Evolutionary conservation across 495 filamentous ascomycete species (phyloP).

Genomic region (Acidomyces sp.): DNA sequence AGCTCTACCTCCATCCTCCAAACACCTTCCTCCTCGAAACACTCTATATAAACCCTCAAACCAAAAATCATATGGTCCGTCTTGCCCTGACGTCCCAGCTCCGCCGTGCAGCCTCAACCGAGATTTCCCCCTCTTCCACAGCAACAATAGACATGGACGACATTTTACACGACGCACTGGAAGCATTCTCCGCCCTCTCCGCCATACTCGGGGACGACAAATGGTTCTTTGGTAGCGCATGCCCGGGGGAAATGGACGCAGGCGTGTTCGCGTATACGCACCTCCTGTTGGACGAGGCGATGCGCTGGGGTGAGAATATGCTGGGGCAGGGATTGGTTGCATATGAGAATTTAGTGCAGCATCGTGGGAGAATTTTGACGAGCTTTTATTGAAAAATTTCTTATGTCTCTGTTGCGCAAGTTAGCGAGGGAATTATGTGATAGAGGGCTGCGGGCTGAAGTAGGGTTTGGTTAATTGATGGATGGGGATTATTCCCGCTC

Average conservation of each 20-base stretch:
- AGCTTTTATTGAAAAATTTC: too few species aligned
- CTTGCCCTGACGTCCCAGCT: slow-evolving; percentile 49
- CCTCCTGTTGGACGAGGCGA: slow-evolving; percentile 49
- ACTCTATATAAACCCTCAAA: slow-evolving; percentile 54
- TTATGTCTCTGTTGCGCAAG: too few species aligned
- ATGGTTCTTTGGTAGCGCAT: slow-evolving; percentile 52
- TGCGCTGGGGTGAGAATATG: slow-evolving; percentile 40
- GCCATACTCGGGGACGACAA: slow-evolving; percentile 48
- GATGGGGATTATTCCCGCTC: too few species aligned
- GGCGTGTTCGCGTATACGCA: slow-evolving; percentile 85
- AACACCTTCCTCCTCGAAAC: slow-evolving; percentile 48
- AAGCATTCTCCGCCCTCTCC: slow-evolving; percentile 64
- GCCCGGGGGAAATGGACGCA: slow-evolving; percentile 71
- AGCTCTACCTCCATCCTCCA: slow-evolving; percentile 57
- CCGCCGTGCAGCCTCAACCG: slow-evolving; percentile 52
- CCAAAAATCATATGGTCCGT: slow-evolving; percentile 50
- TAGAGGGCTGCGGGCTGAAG: too few species aligned
- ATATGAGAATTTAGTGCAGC: slow-evolving; percentile 38
- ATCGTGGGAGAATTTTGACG: slow-evolving; percentile 41
- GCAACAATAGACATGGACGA: slow-evolving; percentile 41
- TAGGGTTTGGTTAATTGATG: too few species aligned
- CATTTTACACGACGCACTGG: slow-evolving; percentile 53
- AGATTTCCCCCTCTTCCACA: slow-evolving; percentile 52
- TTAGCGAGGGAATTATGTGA: too few species aligned
- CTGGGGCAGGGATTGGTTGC: slow-evolving; percentile 26